Evolutionary conservation across 495 filamentous ascomycete species (phyloP), one percentile per base, ranked within the genome.

Genomic region (Neurospora tetrasperma): DNA sequence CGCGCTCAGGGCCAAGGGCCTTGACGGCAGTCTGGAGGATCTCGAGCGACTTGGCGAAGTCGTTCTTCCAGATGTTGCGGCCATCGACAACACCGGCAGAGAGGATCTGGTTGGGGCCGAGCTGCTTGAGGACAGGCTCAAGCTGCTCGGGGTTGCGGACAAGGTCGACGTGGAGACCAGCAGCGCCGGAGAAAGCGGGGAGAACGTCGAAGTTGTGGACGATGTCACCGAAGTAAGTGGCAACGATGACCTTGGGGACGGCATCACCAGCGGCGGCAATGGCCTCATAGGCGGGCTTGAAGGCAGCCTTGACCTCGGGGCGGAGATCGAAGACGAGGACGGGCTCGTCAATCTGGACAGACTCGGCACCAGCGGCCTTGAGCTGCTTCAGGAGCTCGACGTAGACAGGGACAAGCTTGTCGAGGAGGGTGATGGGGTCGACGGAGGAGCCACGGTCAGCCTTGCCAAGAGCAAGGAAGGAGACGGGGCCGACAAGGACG

Each of bases 11-110:
- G 83, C 96, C 95, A 70, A 99, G 90, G 84, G 93, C 92, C 86
- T 97, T 92, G 80, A 97, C 86, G 74, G 94, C 95, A 43, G 89
- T 87, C 88, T 98, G 91, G 76, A 95, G 90, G 78, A 88, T 88
- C 86, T 92, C 93, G 76, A 98, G 94, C 75, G 95, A 93, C 78
- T 88, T 88, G 88, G 94, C 89, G 84, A 97, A 91, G 89, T 97
- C 93, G 84, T 93, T 97, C 93, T 99, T 98, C 96, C 96, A 99
- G 89, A 99, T 99, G 89, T 99, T 99, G 80, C 96, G 93, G 77
- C 96, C 96, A 79, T 98, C 94, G 75, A 99, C 96, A 76, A 99
- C 90, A 91, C 96, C 96, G 77, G 89, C 89, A 71, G 96, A 98
- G 73, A 99, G 91, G 72, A 90, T 84, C 85, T 97, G 96, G 79